These are phyloP conservation scores for Pleurotus djamor DNA, from an alignment of 768 basidiomycete genomes.

Conservation along the genomic window DNA sequence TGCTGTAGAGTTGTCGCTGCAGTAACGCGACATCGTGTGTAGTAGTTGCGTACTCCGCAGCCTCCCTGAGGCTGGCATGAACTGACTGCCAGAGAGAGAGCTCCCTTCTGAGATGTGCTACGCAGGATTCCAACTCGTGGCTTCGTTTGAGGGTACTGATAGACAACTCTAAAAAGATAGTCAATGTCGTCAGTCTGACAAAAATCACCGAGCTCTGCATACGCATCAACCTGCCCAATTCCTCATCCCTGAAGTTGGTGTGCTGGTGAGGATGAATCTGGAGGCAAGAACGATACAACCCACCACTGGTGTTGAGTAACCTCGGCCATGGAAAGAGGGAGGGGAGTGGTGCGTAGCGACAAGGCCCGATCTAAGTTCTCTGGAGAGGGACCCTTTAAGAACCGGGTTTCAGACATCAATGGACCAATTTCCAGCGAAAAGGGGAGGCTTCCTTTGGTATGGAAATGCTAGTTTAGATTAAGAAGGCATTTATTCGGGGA, in stretches of 20 bases:
- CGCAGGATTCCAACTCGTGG: slow-evolving; percentile 58
- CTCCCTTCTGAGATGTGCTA: slow-evolving; percentile 69
- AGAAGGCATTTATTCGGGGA: slow-evolving; percentile 18
- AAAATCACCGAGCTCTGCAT: slow-evolving; percentile 6
- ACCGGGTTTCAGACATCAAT: slow-evolving; percentile 14
- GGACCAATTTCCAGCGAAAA: slow-evolving; percentile 11
- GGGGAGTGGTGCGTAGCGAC: slow-evolving; percentile 12
- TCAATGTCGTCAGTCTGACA: not conserved
- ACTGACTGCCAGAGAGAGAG: slow-evolving; percentile 71
- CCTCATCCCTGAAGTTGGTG: slow-evolving; percentile 55
- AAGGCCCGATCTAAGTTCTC: not conserved
- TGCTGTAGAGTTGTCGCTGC: slow-evolving; percentile 49
- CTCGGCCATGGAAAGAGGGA: slow-evolving; percentile 56
- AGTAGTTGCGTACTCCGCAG: slow-evolving; percentile 59
- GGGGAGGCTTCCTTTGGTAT: slow-evolving; percentile 33
- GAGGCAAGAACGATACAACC: slow-evolving; percentile 20
- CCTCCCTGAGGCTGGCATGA: slow-evolving; percentile 59
- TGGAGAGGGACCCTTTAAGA: not conserved
- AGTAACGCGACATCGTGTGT: slow-evolving; percentile 68
- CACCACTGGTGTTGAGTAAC: slow-evolving; percentile 66
- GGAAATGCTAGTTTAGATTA: slow-evolving; percentile 33
- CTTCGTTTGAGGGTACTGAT: slow-evolving; percentile 62
- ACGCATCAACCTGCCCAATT: slow-evolving; percentile 63
- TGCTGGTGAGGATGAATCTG: slow-evolving; percentile 11
- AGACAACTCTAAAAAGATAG: slow-evolving; percentile 49